Evolutionary conservation across 1,284 basidiomycete species (phyloP), one percentile per base, ranked within the genome.

Genomic region (Dichomitus squalens): DNA sequence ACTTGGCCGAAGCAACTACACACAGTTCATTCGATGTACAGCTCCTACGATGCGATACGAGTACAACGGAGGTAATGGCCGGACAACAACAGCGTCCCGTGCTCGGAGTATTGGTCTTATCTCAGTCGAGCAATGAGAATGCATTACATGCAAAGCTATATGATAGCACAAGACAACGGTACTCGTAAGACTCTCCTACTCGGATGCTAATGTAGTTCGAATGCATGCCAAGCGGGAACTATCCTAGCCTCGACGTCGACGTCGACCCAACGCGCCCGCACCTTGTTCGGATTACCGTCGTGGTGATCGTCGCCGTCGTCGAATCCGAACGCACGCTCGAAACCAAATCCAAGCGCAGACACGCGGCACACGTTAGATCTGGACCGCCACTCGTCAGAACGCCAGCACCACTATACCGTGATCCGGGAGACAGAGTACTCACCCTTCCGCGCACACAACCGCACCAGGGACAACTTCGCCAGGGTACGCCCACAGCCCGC

Each of bases 311-410:
- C 67, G 57, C 78, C 75, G 16, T 81, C 76, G 23, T 72, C 64
- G 41, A 73, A 72, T 0, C 84, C 85, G 63, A 88, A 88, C 0
- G 86, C 82, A n/a, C 75, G 73, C 7, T 82, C 76, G 83, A 86
- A 90, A 7, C 84, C 85, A 14, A 87, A 68, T 4, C 81, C 85
- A 31, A 87, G 72, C 3, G 85, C 85, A 25, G 84, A 73, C 54
- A 86, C 61, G 54, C 76, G 80, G 68, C 87, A 88, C 2, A 85
- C 71, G 55, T 80, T 84, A 5, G 86, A 88, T 56, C 87, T 90
- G 63, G 14, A 47, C 41, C 4, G 34, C 38, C 20, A 35, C 41
- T 5, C 6, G 23, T n/a, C 38, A 60, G 58, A 35, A 50, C 34
- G 25, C n/a, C 7, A 20, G 18, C 18, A 20, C 44, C 7, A 25